Base-by-base conservation (phyloP, 163 green algal genomes). In the Chlamydomonas reinhardtii region DNA sequence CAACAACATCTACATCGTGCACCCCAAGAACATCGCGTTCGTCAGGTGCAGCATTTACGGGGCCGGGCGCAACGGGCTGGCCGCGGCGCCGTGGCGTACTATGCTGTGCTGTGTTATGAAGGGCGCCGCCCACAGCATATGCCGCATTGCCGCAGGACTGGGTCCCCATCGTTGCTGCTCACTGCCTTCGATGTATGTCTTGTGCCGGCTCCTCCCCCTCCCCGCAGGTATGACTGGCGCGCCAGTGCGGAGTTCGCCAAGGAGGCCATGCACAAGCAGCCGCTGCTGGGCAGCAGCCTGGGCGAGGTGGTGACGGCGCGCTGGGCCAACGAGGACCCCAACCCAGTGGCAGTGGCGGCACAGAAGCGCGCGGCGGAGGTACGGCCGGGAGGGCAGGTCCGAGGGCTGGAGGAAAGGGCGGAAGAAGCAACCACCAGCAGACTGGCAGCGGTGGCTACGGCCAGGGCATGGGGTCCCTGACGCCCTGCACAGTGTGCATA, bases 261-360 rank as follows among this genome's bases (percentile, higher is more conserved):
- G 82, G 94, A 95, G 73, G 95, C 95, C 15, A 97, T 97, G 93
- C 89, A 96, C 80, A 90, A 92, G 79, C 94, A 97, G 87, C 74
- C 79, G 24, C 90, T 96, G 74, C 27, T 77, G 24, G 93, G 93
- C 19, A 93, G 89, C 16, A 89, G 43, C 20, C 75, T 90, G 84
- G 61, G 73, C 0, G 88, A 97, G 84, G 89, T 96, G 37, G 85
- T 98, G 52, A 92, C 94, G 29, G 90, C 95, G 31, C 90, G 95
- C 43, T 98, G 95, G 95, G 92, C 95, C 3, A 95, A 95, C 64
- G 95, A 98, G 68, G 95, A 98, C 89, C 95, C 95, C 39, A 98
- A 98, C 89, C 95, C 95, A 2, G 76, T 89, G 24, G 91, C 94
- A 11, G 88, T 95, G 31, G 56, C 86, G 15, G 75, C 85, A 17